These are phyloP conservation scores for Ophiostoma australiae DNA, from an alignment of 2,329 filamentous ascomycete species.

Conservation along the genomic window DNA sequence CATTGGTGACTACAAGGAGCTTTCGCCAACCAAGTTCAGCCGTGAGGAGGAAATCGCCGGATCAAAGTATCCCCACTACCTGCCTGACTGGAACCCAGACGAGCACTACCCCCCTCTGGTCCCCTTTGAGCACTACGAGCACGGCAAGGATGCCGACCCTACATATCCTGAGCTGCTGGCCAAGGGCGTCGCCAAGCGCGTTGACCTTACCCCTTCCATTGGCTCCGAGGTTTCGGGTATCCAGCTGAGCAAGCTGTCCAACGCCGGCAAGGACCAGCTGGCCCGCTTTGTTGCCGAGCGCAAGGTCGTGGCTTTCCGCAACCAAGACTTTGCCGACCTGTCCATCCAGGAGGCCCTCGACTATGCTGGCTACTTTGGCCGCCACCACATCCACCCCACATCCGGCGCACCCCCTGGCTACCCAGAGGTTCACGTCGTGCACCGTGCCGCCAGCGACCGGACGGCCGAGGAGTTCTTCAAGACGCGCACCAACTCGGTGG, in stretches of 20 bases:
- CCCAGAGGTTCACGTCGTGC: slow-evolving; percentile 66
- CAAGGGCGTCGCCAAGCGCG: slow-evolving; percentile 39
- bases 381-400: slow-evolving; percentile 69
- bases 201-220: slow-evolving; percentile 61
- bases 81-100: slow-evolving; percentile 58
- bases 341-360: slow-evolving; percentile 61
- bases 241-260: slow-evolving; percentile 58
- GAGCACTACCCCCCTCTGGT: slow-evolving; percentile 57
- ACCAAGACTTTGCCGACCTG: slow-evolving; percentile 61
- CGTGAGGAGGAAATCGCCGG: slow-evolving; percentile 27
- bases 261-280: slow-evolving; percentile 63
- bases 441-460: slow-evolving; percentile 63
- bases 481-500: slow-evolving; percentile 70
- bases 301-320: slow-evolving; percentile 65
- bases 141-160: slow-evolving; percentile 63
- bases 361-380: slow-evolving; percentile 54
- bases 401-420: slow-evolving; percentile 64
- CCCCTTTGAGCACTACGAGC: slow-evolving; percentile 63
- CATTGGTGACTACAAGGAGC: slow-evolving; percentile 30
- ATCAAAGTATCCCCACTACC: slow-evolving; percentile 55
- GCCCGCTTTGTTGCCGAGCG: slow-evolving; percentile 64
- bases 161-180: slow-evolving; percentile 58
- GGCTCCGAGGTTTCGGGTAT: slow-evolving; percentile 64
- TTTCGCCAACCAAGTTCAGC: slow-evolving; percentile 24
- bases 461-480: slow-evolving; percentile 56